Evolutionary conservation across 2,329 filamentous ascomycete genomes (phyloP), one percentile per base, ranked within the genome.

Genomic region (Trichoderma brevicompactum): DNA sequence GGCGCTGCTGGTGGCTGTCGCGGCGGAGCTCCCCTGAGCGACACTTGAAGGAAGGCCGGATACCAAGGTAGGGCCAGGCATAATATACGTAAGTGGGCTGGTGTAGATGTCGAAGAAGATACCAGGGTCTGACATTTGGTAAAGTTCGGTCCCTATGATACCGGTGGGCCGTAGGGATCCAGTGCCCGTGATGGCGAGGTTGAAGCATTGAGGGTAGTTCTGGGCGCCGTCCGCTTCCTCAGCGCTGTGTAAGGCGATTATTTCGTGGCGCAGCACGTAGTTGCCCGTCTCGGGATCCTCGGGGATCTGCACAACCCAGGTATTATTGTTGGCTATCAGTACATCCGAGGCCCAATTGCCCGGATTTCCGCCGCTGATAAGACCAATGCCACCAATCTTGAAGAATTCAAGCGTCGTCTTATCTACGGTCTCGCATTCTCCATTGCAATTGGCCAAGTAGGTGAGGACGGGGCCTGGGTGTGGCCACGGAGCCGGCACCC

Each of bases 181-280:
- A 19, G 74, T 73, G 12, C 82, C 80, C 15, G 75, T 79, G 64
- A 85, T 76, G 70, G 80, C 76, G 56, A 84, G 72, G 68, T 83
- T 83, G 66, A 83, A 75, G 70, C 83, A 85, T 74, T 84, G 81
- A 10, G 83, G 82, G 69, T 85, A 85, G 66, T 79, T 78, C 73
- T 85, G 83, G 2, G 82, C 82, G 53, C 79, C 79, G 6, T 76
- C 69, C 36, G 70, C 59, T 44, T 80, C 74, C 3, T 70, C 75
- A 15, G 82, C 81, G 40, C 75, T 78, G 74, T 86, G 83, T 5
- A 86, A 79, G 19, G 80, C 82, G 64, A 86, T 84, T 67, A 84
- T 83, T 71, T 85, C 83, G 69, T 85, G 82, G 7, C 83, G 81
- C 43, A 86, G 77, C 54, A 86, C 82, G 66, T 86, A 85, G 74